Conservation (phyloP, 2,329 filamentous ascomycete species). For the Xenosphaeropsis pyriputrescens region DNA sequence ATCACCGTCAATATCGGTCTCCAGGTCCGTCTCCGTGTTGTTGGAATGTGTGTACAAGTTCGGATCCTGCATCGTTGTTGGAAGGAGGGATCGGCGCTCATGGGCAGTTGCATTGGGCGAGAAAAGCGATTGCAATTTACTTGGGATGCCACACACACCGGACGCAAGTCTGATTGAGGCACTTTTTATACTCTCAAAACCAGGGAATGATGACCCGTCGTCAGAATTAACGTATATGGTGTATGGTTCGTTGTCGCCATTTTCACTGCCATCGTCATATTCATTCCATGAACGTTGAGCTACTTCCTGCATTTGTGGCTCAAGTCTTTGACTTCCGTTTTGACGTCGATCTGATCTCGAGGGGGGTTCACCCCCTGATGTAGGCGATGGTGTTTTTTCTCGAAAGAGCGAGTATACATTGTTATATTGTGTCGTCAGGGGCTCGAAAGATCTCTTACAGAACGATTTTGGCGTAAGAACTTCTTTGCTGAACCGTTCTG, state of each 20-base stretch:
- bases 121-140: conserved; percentile 37
- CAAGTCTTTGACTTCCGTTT: neutral
- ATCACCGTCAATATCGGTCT: conserved; percentile 24
- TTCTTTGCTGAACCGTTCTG: conserved; percentile 49
- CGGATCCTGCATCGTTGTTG: conserved; percentile 7
- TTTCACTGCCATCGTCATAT: conserved; percentile 68
- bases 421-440: conserved; percentile 33
- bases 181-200: conserved; percentile 32
- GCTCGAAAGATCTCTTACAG: conserved; percentile 47
- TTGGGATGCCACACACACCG: conserved; percentile 26
- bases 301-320: conserved; percentile 2
- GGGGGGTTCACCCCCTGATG: neutral
- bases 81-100: conserved; percentile 4
- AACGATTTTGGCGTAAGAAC: conserved; percentile 58
- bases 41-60: conserved; percentile 15
- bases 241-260: conserved; percentile 44
- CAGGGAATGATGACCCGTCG: conserved; percentile 40
- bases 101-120: conserved; percentile 12
- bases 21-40: neutral
- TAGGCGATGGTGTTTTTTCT: conserved; percentile 16
- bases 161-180: conserved; percentile 33
- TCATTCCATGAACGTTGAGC: conserved; percentile 60
- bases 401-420: conserved; percentile 32
- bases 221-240: conserved; percentile 64
- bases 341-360: conserved; percentile 6